phyloP scores from a whole-genome alignment of 2,329 filamentous ascomycete genomes.

The Diplodia sapinea region DNA sequence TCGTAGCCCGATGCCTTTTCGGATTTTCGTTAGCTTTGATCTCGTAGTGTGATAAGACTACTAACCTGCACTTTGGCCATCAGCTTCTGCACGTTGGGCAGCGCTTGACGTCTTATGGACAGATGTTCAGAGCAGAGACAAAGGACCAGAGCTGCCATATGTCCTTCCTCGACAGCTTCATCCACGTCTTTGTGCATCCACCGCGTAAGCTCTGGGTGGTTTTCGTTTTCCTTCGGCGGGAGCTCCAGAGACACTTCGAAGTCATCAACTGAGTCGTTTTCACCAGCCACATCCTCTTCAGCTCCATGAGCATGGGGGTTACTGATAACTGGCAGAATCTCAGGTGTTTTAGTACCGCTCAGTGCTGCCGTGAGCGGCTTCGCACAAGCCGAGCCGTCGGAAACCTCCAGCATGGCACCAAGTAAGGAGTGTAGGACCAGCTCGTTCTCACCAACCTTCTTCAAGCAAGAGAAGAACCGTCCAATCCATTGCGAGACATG shows the following conservation, averaged over 20 bases:
- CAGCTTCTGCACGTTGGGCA: constrained; percentile 70
- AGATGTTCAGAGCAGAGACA: constrained; percentile 76
- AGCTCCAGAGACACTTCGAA: constrained; percentile 37
- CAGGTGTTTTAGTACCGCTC: constrained; percentile 39
- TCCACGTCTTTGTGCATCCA: constrained; percentile 81
- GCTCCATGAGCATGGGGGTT: background rate
- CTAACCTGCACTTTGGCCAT: constrained; percentile 57
- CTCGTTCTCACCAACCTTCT: constrained; percentile 46
- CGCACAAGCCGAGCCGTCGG: constrained; percentile 33
- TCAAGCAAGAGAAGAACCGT: constrained; percentile 44
- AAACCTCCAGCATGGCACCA: constrained; percentile 1
- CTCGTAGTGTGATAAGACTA: background rate
- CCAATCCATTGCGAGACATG: constrained; percentile 45
- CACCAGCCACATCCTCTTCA: background rate
- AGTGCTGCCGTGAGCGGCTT: constrained; percentile 47
- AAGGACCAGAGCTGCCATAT: constrained; percentile 71
- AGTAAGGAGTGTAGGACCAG: constrained; percentile 34
- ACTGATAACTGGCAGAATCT: background rate
- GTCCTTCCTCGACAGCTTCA: constrained; percentile 78
- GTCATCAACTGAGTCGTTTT: constrained; percentile 2
- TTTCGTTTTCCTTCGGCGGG: constrained; percentile 51
- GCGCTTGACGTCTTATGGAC: constrained; percentile 79
- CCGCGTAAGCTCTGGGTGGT: constrained; percentile 56
- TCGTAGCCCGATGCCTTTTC: constrained; percentile 20
- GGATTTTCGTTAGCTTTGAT: background rate